Evolutionary conservation across 805 yeast species (phyloP).

Genomic region (Sungouiozyma intestinalis): DNA sequence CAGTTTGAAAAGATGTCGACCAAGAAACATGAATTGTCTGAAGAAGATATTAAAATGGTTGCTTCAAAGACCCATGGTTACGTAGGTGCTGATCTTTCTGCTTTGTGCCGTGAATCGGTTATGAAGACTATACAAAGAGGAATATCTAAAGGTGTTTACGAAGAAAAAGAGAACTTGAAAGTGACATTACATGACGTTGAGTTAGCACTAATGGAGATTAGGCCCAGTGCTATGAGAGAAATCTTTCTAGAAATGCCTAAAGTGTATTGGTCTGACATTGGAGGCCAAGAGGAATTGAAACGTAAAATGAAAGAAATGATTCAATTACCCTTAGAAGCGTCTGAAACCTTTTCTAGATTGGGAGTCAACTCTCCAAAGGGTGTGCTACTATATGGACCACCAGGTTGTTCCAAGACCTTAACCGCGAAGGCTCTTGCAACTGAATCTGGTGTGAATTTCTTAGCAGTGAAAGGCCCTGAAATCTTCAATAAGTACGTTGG

Average conservation of each 20-base stretch:
- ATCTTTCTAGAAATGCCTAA: slow-evolving; percentile 90
- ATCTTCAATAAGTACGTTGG: slow-evolving; percentile 92
- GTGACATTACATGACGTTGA: slow-evolving; percentile 53
- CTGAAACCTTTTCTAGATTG: slow-evolving; percentile 60
- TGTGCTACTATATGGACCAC: slow-evolving; percentile 89
- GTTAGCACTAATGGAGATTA: slow-evolving; percentile 61
- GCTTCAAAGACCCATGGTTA: slow-evolving; percentile 88
- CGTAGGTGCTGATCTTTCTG: slow-evolving; percentile 92
- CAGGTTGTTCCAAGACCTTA: slow-evolving; percentile 93
- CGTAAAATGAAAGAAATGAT: slow-evolving; percentile 79
- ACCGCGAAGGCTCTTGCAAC: slow-evolving; percentile 94
- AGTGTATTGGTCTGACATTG: slow-evolving; percentile 88
- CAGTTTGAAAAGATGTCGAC: slow-evolving; percentile 41
- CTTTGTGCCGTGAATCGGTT: slow-evolving; percentile 80
- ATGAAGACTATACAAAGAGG: slow-evolving; percentile 69
- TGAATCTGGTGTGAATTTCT: slow-evolving; percentile 85
- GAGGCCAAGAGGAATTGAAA: slow-evolving; percentile 84
- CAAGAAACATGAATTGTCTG: slow-evolving; percentile 40
- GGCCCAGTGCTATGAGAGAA: slow-evolving; percentile 97
- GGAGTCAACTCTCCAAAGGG: slow-evolving; percentile 93
- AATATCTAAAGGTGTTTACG: slow-evolving; percentile 19
- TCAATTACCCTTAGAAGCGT: slow-evolving; percentile 78
- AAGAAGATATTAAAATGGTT: slow-evolving; percentile 46
- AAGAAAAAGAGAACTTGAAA: slow-evolving; percentile 31
- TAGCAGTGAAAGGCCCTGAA: slow-evolving; percentile 97